These are phyloP conservation scores for Ceratocystis albifundus DNA, from an alignment of 2,329 filamentous ascomycete genomes.

Conservation along the genomic window DNA sequence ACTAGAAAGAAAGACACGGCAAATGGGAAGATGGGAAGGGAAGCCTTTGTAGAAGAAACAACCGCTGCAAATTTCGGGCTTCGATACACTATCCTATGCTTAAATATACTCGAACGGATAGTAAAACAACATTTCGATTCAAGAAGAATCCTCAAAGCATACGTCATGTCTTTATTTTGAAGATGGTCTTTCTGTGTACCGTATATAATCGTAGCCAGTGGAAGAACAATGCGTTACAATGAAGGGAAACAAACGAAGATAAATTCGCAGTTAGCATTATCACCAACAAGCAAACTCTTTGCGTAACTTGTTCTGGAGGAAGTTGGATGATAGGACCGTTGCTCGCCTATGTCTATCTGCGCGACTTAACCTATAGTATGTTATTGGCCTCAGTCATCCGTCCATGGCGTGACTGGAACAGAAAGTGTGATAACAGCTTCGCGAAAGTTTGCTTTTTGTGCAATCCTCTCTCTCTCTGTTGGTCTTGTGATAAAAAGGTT, in stretches of 20 bases:
- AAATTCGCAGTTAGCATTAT: background rate
- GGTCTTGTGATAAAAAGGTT: conserved; percentile 6
- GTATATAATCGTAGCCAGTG: background rate
- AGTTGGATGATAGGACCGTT: background rate
- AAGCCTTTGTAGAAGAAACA: background rate
- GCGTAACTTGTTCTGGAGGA: background rate
- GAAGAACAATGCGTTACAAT: background rate
- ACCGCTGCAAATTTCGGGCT: background rate
- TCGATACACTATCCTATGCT: background rate
- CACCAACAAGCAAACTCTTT: background rate
- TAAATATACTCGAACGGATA: background rate
- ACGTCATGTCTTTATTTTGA: conserved; percentile 5
- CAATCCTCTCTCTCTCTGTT: background rate
- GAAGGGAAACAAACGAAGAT: background rate
- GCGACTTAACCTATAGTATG: background rate
- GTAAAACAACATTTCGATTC: background rate
- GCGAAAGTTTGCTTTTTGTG: background rate
- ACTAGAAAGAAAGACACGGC: background rate
- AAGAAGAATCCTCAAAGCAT: background rate
- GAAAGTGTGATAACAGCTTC: background rate
- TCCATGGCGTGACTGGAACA: background rate
- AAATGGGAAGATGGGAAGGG: no score
- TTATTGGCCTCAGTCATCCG: background rate
- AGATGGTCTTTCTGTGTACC: background rate
- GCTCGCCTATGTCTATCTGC: background rate